Conservation (phyloP, 192 early-diverging fungal species). For the Tieghemiomyces parasiticus region DNA sequence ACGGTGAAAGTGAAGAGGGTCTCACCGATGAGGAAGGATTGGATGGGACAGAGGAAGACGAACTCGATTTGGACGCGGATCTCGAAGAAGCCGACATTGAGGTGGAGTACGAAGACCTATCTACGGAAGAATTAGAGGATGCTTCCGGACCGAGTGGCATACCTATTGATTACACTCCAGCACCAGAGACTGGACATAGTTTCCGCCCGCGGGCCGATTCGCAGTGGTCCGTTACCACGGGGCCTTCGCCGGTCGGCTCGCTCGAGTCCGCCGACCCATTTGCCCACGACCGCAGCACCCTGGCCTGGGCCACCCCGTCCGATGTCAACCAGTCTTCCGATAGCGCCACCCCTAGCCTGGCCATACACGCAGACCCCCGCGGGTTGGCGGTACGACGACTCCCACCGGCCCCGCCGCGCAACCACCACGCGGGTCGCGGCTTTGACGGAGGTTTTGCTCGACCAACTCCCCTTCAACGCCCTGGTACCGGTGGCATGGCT, state of each 20-base stretch:
- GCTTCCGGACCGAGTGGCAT: background rate
- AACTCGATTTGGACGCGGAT: slow-evolving; percentile 3
- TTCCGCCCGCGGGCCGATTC: background rate
- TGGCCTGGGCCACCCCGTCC: background rate
- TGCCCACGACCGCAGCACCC: background rate
- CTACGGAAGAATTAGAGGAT: background rate
- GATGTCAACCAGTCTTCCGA: too few relatives aligned
- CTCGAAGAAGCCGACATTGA: background rate
- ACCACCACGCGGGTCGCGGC: too few relatives aligned
- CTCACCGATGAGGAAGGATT: slow-evolving; percentile 3
- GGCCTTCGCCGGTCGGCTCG: background rate
- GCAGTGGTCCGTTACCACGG: background rate
- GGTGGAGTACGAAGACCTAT: background rate
- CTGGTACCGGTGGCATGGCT: too few relatives aligned
- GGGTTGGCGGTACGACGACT: too few relatives aligned
- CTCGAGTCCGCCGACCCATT: background rate
- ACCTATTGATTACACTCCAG: too few relatives aligned
- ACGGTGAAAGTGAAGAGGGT: slow-evolving; percentile 8
- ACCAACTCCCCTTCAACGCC: too few relatives aligned
- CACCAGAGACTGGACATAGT: too few relatives aligned
- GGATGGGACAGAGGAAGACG: slow-evolving; percentile 6
- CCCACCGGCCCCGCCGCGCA: too few relatives aligned
- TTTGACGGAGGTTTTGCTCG: too few relatives aligned
- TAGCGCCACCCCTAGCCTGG: too few relatives aligned
- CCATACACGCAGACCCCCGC: too few relatives aligned